Percentiles rank a stretch among this genome's conserved stretches.
phyloP scores from a whole-genome alignment of 1,284 basidiomycete genomes.

The Takashimella koratensis region DNA sequence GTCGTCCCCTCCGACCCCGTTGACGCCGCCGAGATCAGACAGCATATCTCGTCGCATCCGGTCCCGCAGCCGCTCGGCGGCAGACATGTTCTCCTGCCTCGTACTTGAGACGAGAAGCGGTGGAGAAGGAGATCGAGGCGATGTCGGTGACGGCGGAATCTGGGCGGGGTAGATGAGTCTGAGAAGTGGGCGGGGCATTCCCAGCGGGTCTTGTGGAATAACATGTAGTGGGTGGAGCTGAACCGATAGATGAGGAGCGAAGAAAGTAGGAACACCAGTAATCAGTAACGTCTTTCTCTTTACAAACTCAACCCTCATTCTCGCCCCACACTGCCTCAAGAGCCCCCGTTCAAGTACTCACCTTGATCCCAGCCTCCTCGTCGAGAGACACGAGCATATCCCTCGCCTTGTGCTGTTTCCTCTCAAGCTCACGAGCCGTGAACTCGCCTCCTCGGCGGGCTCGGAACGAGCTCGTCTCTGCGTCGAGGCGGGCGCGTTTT shows the following conservation, averaged over 20 bases:
- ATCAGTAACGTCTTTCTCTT: background rate
- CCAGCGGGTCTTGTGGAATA: slow-evolving; percentile 34
- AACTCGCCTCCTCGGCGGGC: slow-evolving; percentile 31
- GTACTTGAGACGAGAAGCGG: background rate
- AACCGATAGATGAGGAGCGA: background rate
- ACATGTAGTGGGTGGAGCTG: slow-evolving; percentile 49
- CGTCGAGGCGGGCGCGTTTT: slow-evolving; percentile 28
- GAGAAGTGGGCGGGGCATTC: slow-evolving; percentile 38
- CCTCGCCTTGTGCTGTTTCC: slow-evolving; percentile 35
- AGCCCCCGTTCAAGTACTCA: slow-evolving; percentile 14
- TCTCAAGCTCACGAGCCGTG: slow-evolving; percentile 30
- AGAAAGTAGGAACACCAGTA: too few species aligned
- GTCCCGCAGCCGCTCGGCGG: slow-evolving; percentile 39
- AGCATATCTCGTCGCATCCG: slow-evolving; percentile 47
- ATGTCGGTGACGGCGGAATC: slow-evolving; percentile 4
- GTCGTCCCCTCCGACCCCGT: too few species aligned
- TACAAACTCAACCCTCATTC: too few species aligned
- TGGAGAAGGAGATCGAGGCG: slow-evolving; percentile 20
- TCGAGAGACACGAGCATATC: slow-evolving; percentile 36
- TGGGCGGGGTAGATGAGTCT: slow-evolving; percentile 37
- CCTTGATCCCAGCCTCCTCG: slow-evolving; percentile 33
- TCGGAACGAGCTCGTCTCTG: slow-evolving; percentile 38
- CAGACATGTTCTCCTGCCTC: slow-evolving; percentile 24
- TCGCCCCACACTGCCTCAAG: too few species aligned
- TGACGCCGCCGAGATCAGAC: slow-evolving; percentile 16